A percentile compares a stretch with the other conserved stretches of the same genome.
Conservation (phyloP, 331 rosid species). For the Rhamnella rubrinervis region DNA sequence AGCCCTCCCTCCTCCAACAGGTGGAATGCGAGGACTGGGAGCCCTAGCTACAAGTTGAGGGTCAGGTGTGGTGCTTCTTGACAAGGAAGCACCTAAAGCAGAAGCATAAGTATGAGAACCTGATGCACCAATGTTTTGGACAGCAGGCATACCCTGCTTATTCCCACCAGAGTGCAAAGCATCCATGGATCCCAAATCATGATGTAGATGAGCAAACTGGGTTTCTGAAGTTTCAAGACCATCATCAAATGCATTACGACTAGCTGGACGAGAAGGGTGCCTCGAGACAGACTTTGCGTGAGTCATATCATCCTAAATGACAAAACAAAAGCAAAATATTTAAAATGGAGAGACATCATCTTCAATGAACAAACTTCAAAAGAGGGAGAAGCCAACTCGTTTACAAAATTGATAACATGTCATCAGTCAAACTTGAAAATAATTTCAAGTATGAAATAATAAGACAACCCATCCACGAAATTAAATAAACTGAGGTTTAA, state of each 20-base stretch:
- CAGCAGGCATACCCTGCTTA: conserved; percentile 37
- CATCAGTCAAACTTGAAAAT: too few relatives aligned
- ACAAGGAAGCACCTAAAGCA: conserved; percentile 46
- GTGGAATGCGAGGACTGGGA: conserved; percentile 51
- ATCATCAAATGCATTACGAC: conserved; percentile 49
- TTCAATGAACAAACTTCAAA: neutral
- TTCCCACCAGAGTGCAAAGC: conserved; percentile 30
- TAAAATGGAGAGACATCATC: neutral
- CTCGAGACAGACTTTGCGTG: conserved; percentile 35
- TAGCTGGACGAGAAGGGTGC: conserved; percentile 48
- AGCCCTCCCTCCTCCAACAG: conserved; percentile 40
- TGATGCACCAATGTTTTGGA: conserved; percentile 29
- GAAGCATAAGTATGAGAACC: conserved; percentile 49
- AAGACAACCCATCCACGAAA: too few relatives aligned
- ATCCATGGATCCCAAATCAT: conserved; percentile 31
- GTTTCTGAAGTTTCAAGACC: conserved; percentile 38
- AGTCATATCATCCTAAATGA: conserved; percentile 41
- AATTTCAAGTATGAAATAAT: too few relatives aligned
- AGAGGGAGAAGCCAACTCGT: too few relatives aligned
- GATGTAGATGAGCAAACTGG: conserved; percentile 43
- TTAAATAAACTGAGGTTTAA: too few relatives aligned
- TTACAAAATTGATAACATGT: too few relatives aligned
- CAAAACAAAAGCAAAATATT: neutral
- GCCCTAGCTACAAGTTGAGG: conserved; percentile 49
- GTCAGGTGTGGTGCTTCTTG: conserved; percentile 51